Conservation (phyloP, 2,329 filamentous ascomycete species). For the Cladosporium cucumerinum region DNA sequence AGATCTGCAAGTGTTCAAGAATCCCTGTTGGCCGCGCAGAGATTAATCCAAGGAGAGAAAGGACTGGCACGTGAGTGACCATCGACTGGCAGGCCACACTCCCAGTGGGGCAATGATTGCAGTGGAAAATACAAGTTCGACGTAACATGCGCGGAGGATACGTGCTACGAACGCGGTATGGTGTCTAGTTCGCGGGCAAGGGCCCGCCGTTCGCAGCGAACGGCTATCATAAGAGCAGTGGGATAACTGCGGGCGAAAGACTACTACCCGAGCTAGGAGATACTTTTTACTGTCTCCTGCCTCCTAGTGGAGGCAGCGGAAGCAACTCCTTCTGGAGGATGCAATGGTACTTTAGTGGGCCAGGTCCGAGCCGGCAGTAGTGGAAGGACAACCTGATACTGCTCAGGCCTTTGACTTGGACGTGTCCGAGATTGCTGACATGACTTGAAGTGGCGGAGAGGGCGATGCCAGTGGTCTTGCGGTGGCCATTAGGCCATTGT, state of each 20-base stretch:
- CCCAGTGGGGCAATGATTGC: not conserved
- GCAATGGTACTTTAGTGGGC: not conserved
- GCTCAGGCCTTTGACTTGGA: not conserved
- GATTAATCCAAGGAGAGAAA: not conserved
- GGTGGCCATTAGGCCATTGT: not conserved
- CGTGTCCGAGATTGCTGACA: not conserved
- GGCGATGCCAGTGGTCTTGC: not conserved
- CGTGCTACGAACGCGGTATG: not conserved
- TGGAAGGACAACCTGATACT: not conserved
- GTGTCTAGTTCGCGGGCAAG: not conserved
- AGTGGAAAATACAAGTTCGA: not conserved
- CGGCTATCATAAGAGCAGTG: not conserved
- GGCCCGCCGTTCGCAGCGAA: not conserved
- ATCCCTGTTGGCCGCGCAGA: not conserved
- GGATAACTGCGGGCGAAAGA: constrained; percentile 1
- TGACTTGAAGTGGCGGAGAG: not conserved
- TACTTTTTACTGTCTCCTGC: not conserved
- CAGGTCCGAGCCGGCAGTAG: not conserved
- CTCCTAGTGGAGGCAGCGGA: not conserved
- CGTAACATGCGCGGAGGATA: not conserved
- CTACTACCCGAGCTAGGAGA: not conserved
- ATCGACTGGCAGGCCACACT: not conserved
- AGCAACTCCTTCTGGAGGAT: not conserved
- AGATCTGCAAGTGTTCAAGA: constrained; percentile 2
- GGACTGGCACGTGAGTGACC: not conserved